Evolutionary conservation across 441 rosid species (phyloP), one percentile per base, ranked within the genome.

Genomic region (Capsella rubella): DNA sequence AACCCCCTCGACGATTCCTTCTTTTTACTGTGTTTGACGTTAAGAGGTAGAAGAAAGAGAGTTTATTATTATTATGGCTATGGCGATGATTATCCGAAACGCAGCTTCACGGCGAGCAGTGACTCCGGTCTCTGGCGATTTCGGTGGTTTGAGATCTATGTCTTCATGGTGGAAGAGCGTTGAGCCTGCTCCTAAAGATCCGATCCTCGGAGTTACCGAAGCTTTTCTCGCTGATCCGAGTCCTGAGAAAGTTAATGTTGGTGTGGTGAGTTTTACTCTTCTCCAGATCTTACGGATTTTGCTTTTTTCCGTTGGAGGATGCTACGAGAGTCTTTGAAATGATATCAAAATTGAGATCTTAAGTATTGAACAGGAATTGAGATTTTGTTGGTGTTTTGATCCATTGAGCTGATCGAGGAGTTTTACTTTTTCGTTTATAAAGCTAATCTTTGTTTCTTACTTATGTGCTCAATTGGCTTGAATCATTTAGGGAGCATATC

Each of bases 181-280:
- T 31, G 90, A 90, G 85, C 95, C 95, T 10, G 99, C 97, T 15
- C 77, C 93, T 7, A 94, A 87, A 78, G 99, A 94, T 78, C 99
- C 96, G 4, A 94, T 94, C 58, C 96, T 94, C 29, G 96, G 99
- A 35, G 99, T 94, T 54, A 90, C 97, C 49, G 99, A 94, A 66
- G 97, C 97, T 72, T 94, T 89, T 81, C 89, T 91, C 64, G 95
- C 95, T 32, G 97, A 94, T 83, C 83, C 89, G 6, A 79, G 76
- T 75, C 96, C 96, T 3, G 84, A 83, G 3, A 94, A 94, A 85
- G 95, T 94, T 71, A 94, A 91, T 59, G 97, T 94, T 58, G 98
- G 98, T 84, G 98, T 94, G 59, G 99, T 94, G 57, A 78, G 96
- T 80, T 16, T 16, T 50, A 5, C 42, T 55, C 57, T 46, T 31